phyloP scores from a whole-genome alignment of 495 filamentous ascomycete species.

The Annulohypoxylon bovei region DNA sequence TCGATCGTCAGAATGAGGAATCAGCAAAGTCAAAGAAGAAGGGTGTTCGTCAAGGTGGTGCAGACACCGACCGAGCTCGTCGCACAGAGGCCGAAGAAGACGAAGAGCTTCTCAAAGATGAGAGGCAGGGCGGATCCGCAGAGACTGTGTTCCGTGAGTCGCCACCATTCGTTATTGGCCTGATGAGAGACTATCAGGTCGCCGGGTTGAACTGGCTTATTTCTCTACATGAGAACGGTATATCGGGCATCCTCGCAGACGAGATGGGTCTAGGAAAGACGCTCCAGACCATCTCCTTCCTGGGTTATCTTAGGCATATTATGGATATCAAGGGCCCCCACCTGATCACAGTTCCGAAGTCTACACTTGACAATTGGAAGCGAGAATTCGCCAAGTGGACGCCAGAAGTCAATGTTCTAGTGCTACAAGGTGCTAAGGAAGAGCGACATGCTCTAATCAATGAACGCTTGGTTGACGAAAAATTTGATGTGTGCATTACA shows the following conservation, averaged over 20 bases:
- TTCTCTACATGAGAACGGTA: constrained; percentile 97
- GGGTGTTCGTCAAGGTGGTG: constrained; percentile 80
- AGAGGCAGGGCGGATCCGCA: constrained; percentile 83
- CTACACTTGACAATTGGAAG: constrained; percentile 98
- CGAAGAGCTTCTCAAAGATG: constrained; percentile 91
- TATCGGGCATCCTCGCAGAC: constrained; percentile 96
- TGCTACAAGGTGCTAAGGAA: constrained; percentile 95
- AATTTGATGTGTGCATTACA: constrained; percentile 94
- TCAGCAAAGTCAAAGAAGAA: constrained; percentile 75
- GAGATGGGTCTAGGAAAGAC: constrained; percentile 99
- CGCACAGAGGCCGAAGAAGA: constrained; percentile 98
- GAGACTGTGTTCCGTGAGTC: constrained; percentile 94
- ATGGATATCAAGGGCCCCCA: constrained; percentile 92
- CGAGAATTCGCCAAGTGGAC: constrained; percentile 95
- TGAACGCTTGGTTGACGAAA: constrained; percentile 87
- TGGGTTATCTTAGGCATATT: constrained; percentile 92
- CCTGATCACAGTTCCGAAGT: constrained; percentile 93
- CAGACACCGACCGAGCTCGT: constrained; percentile 80
- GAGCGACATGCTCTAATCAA: constrained; percentile 89
- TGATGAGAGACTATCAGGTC: constrained; percentile 96
- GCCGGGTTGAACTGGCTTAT: constrained; percentile 98
- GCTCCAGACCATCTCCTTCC: constrained; percentile 93
- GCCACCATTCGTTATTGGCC: constrained; percentile 84
- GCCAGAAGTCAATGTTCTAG: constrained; percentile 92
- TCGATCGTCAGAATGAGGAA: constrained; percentile 90